These are phyloP conservation scores for Tetradesmus lagerheimii DNA, from an alignment of 139 green algal species.

Conservation along the genomic window DNA sequence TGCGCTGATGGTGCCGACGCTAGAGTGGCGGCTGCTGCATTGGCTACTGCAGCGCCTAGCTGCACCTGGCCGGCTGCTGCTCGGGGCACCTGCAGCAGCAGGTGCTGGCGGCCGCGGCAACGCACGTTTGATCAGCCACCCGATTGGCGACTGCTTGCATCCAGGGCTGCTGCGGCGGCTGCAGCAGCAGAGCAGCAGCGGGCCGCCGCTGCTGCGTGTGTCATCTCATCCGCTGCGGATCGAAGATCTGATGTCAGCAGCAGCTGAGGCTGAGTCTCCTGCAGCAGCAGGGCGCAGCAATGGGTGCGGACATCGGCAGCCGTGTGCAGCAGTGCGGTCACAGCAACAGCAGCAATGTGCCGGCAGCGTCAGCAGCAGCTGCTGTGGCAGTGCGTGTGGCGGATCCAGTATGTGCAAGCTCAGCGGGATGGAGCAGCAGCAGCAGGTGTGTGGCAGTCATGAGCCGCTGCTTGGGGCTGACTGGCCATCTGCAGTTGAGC, in stretches of 20 bases:
- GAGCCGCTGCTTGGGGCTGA: slow-evolving; percentile 19
- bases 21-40: slow-evolving; percentile 42
- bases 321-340: neutral
- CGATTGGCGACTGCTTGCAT: slow-evolving; percentile 25
- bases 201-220: slow-evolving; percentile 7
- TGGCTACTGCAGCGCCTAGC: slow-evolving; percentile 18
- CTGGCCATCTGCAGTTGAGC: neutral
- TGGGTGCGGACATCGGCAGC: neutral
- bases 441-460: neutral
- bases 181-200: slow-evolving; percentile 3
- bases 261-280: neutral
- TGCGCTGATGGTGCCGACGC: slow-evolving; percentile 22
- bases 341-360: neutral
- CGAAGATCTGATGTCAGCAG: neutral
- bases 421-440: neutral
- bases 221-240: slow-evolving; percentile 2
- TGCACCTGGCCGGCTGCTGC: neutral
- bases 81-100: neutral
- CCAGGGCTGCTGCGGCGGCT: slow-evolving; percentile 9
- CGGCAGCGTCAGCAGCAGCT: neutral
- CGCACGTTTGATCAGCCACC: neutral
- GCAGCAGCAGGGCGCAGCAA: neutral
- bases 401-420: neutral
- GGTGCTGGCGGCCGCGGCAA: neutral
- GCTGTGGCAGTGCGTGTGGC: neutral